Evolutionary conservation across 2,329 filamentous ascomycete species (phyloP), one percentile per base, ranked within the genome.

Genomic region (Fusarium torreyae): DNA sequence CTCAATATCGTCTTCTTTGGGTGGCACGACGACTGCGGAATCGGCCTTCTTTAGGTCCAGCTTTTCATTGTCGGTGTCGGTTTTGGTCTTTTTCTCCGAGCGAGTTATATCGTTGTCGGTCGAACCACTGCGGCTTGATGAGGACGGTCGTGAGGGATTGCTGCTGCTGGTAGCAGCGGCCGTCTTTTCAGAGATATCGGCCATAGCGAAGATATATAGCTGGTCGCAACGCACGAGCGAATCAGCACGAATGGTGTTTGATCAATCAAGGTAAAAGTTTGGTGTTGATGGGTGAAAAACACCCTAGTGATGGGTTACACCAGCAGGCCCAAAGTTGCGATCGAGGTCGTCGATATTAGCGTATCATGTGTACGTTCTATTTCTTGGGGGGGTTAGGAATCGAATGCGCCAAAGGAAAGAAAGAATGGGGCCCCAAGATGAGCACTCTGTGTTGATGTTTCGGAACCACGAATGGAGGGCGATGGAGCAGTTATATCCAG

Each of bases 1-100:
- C 31, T 84, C 82, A 5, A 82, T 74, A 40, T 84, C 82, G 18
- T 80, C 77, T 13, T 76, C 72, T 43, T 73, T 65, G 13, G 76
- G 61, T 14, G 77, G 73, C 45, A 74, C 72, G 9, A 76, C 62
- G n/a, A 81, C 77, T 51, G 81, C 80, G 46, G 83, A 84, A 66
- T 86, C 84, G 61, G 78, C 79, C 75, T 84, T 84, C 60, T 78
- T 74, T 38, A 85, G 70, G 20, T 73, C 71, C 22, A 64, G 31
- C 46, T 70, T 71, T 33, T 70, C 68, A 8, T 72, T 55, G 9
- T 69, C 56, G 51, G 60, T 34, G 24, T 57, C 52, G 38, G 57
- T 53, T 13, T 68, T 59, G 34, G 57, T 44, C 17, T 53, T 51
- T 40, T 70, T 66, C 54, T 69, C 59, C 43, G 55, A 33, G 10